phyloP scores from a whole-genome alignment of 768 basidiomycete species.

The Cystobasidium tubakii region DNA sequence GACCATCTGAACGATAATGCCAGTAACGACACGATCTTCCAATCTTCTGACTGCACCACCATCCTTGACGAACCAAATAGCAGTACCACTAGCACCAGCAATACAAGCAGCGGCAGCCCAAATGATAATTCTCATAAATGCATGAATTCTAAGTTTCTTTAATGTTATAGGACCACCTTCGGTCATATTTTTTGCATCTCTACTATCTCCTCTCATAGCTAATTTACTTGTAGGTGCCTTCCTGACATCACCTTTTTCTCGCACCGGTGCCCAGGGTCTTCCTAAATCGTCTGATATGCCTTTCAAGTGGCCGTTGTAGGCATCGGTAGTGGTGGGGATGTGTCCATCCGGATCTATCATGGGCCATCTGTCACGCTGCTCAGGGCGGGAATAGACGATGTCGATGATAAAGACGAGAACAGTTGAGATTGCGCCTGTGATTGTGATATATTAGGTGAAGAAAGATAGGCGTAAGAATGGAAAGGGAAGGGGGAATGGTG shows the following conservation, averaged over 20 bases:
- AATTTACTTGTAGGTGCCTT: not conserved
- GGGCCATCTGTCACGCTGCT: not conserved
- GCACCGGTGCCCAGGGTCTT: too few species aligned
- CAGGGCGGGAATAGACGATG: not conserved
- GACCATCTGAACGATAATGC: not conserved
- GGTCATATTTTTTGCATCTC: not conserved
- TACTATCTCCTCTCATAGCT: not conserved
- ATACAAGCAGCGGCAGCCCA: not conserved
- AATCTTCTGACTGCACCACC: not conserved
- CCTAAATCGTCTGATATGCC: too few species aligned
- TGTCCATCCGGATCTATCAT: slow-evolving; percentile 8
- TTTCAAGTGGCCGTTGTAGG: too few species aligned
- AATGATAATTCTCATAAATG: not conserved
- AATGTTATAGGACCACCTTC: slow-evolving; percentile 10
- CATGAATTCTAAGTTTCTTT: not conserved
- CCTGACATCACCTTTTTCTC: too few species aligned
- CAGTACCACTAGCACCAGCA: not conserved
- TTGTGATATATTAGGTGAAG: not conserved
- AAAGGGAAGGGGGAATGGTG: too few species aligned
- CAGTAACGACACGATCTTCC: not conserved
- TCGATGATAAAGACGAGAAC: slow-evolving; percentile 5
- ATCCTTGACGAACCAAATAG: slow-evolving; percentile 1
- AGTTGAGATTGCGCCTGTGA: slow-evolving; percentile 2
- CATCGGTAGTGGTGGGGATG: too few species aligned
- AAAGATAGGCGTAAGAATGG: not conserved